A percentile compares a stretch with the other conserved stretches of the same genome.
Evolutionary conservation across 169 alveolate genomes (phyloP).

Genomic region (Cryptosporidium muris): DNA sequence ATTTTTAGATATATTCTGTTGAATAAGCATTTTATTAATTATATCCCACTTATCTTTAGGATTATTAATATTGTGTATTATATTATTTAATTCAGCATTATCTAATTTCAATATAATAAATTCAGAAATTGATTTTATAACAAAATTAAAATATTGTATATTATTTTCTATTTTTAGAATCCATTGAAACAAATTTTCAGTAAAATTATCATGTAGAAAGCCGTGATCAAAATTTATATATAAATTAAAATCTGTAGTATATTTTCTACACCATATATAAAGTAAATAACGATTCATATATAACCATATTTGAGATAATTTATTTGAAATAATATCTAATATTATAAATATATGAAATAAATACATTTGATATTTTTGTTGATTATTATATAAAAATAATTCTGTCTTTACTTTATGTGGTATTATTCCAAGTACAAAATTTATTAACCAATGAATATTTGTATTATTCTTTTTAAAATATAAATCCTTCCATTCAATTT

Average conservation of each 20-base stretch:
- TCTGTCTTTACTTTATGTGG: neutral
- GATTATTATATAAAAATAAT: neutral
- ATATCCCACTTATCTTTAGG: constrained; percentile 42
- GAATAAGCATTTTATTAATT: too few relatives aligned
- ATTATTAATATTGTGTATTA: neutral
- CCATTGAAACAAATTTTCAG: constrained; percentile 1
- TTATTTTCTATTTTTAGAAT: constrained; percentile 16
- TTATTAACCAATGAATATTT: too few relatives aligned
- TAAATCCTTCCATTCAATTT: too few relatives aligned
- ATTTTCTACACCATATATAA: constrained; percentile 63
- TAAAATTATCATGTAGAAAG: constrained; percentile 28
- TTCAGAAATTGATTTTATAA: neutral
- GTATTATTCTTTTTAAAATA: too few relatives aligned
- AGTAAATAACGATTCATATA: constrained; percentile 14
- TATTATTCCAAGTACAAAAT: too few relatives aligned
- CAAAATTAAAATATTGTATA: neutral
- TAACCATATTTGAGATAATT: neutral
- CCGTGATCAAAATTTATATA: constrained; percentile 39
- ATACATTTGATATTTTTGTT: neutral
- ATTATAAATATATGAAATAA: constrained; percentile 34
- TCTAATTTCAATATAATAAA: constrained; percentile 1
- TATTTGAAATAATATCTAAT: constrained; percentile 5
- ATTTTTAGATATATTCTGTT: too few relatives aligned
- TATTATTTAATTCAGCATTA: neutral
- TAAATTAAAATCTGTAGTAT: constrained; percentile 57